Base-by-base conservation (phyloP, 495 filamentous ascomycete genomes). In the Hypoxylon lienhwacheense region DNA sequence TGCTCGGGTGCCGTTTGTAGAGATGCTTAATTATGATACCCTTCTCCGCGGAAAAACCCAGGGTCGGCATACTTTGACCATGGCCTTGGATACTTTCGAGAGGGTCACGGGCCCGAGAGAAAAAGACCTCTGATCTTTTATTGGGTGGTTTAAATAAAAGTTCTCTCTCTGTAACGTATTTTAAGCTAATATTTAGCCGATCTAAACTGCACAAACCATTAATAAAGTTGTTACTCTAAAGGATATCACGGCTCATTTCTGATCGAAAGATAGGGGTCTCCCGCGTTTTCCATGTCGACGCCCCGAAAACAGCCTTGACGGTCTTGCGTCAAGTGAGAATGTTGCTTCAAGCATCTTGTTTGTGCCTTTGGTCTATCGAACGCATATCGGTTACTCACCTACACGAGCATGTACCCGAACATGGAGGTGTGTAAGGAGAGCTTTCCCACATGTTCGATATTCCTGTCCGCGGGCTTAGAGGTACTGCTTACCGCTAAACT, bases 21-120 rank as follows among this genome's bases (percentile, higher is more conserved):
- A 97, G 70, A 97, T 97, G 91, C 87, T 97, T 41, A 90, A 92
- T 24, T 99, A 99, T 71, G 71, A 97, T 62, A 90, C 87, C 69
- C 88, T 95, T 68, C 72, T 99, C 64, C 74, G 95, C 31, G 90
- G 87, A 67, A 71, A 95, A 73, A 99, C 91, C 11, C 85, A 84
- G 7, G 95, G 95, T 0, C 78, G 93, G 20, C 95, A 95, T 19
- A 89, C 89, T 4, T 89, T 99, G 69, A 87, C 93, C 20, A 91
- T 99, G 90, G 84, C 78, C 40, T 83, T 95, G 25, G 91, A 96
- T 73, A 82, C 82, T 28, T 99, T 96, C 69, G 91, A 97, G 73
- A 81, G 80, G 66, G 89, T 99, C 71, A 83, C 81, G 34, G 77
- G 83, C 2, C 67, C 70, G 4, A 68, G 78, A 53, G 79, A 81